Conservation (phyloP, 2,329 filamentous ascomycete genomes). For the Colletotrichum siamense region DNA sequence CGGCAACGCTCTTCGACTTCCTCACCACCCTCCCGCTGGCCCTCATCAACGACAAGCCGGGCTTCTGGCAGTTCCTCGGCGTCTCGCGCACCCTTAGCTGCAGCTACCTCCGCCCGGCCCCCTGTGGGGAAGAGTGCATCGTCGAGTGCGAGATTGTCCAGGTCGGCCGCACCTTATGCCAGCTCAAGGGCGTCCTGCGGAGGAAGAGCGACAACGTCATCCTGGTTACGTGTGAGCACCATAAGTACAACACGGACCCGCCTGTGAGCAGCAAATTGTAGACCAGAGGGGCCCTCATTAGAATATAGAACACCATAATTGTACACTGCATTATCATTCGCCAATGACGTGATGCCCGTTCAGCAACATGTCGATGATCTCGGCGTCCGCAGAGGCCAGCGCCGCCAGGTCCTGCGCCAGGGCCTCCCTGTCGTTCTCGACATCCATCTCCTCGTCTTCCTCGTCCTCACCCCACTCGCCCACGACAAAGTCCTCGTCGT, state of each 20-base stretch:
- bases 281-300: neutral
- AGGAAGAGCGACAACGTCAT: slow-evolving; percentile 57
- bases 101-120: slow-evolving; percentile 70
- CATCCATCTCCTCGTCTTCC: slow-evolving; percentile 32
- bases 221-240: slow-evolving; percentile 66
- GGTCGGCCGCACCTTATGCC: slow-evolving; percentile 58
- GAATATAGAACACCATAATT: neutral
- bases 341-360: slow-evolving; percentile 5
- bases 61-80: slow-evolving; percentile 66
- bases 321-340: neutral
- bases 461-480: slow-evolving; percentile 30
- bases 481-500: slow-evolving; percentile 26
- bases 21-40: slow-evolving; percentile 65
- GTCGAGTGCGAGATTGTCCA: slow-evolving; percentile 65
- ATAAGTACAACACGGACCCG: slow-evolving; percentile 67
- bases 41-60: slow-evolving; percentile 57
- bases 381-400: slow-evolving; percentile 7
- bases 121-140: slow-evolving; percentile 53
- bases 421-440: slow-evolving; percentile 29
- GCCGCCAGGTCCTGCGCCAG: slow-evolving; percentile 27
- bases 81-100: slow-evolving; percentile 71
- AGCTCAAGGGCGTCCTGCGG: slow-evolving; percentile 60
- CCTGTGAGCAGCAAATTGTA: slow-evolving; percentile 29
- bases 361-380: slow-evolving; percentile 15
- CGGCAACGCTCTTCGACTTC: slow-evolving; percentile 71